Evolutionary conservation across 768 basidiomycete species (phyloP).

Genomic region (Leucosporidium creatinivorum): DNA sequence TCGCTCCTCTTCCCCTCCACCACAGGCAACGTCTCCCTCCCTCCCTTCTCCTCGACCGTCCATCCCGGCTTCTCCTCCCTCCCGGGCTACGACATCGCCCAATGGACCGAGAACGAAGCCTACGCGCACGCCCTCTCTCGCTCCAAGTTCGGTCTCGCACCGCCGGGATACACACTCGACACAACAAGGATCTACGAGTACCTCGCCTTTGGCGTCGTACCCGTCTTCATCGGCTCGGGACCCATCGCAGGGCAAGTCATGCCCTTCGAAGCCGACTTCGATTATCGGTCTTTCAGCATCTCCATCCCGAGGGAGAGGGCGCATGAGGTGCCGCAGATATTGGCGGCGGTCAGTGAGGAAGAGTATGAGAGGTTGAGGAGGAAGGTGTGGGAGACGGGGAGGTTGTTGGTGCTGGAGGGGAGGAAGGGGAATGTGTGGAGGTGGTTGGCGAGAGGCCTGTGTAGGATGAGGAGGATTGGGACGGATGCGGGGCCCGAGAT

Average conservation of each 20-base stretch:
- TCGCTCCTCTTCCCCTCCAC: constrained; percentile 21
- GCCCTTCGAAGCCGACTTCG: constrained; percentile 18
- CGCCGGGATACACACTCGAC: constrained; percentile 26
- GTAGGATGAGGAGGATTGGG: constrained; percentile 14
- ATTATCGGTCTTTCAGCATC: constrained; percentile 9
- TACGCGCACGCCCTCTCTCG: constrained; percentile 19
- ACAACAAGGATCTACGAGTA: constrained; percentile 27
- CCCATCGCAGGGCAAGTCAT: constrained; percentile 15
- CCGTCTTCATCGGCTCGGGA: constrained; percentile 23
- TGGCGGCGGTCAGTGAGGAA: constrained; percentile 3
- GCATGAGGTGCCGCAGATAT: constrained; percentile 7
- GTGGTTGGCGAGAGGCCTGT: constrained; percentile 15
- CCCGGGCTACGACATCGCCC: constrained; percentile 23
- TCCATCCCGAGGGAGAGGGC: constrained; percentile 14
- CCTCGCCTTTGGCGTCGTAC: constrained; percentile 28
- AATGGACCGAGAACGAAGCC: constrained; percentile 8
- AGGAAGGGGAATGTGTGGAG: constrained; percentile 19
- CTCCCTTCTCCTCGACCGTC: not conserved
- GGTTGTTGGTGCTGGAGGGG: constrained; percentile 16
- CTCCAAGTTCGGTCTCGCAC: constrained; percentile 16
- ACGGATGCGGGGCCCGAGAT: constrained; percentile 1
- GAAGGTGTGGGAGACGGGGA: constrained; percentile 16
- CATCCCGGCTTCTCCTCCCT: constrained; percentile 22
- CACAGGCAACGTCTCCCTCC: constrained; percentile 3
- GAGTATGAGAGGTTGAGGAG: constrained; percentile 17